Conservation (phyloP, 1,139 yeast species). For the Candida sp. region DNA sequence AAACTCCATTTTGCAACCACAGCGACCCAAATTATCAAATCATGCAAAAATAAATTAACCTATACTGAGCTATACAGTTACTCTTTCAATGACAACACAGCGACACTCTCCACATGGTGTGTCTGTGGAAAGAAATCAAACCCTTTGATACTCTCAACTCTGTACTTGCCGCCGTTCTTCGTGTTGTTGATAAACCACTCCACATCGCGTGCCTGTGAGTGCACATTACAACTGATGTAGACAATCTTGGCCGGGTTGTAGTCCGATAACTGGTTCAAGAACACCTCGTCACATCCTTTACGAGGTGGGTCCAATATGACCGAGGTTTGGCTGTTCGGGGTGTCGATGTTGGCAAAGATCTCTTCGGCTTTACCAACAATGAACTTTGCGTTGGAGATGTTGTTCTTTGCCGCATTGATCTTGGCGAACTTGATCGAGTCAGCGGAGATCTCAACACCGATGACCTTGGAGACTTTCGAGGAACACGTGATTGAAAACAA, state of each 20-base stretch:
- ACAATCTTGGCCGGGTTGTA: slow-evolving; percentile 88
- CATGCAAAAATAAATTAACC: too few relatives aligned
- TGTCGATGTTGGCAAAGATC: slow-evolving; percentile 77
- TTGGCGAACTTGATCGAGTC: slow-evolving; percentile 91
- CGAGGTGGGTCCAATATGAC: slow-evolving; percentile 97
- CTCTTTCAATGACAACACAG: slow-evolving; percentile 56
- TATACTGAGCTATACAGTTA: too few relatives aligned
- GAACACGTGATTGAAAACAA: slow-evolving; percentile 89
- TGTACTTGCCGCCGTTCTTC: slow-evolving; percentile 62
- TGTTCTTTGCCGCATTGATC: slow-evolving; percentile 76
- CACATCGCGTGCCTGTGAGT: slow-evolving; percentile 94
- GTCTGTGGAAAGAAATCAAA: slow-evolving; percentile 99
- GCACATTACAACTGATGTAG: slow-evolving; percentile 96
- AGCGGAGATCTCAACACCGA: slow-evolving; percentile 95
- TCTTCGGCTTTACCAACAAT: slow-evolving; percentile 93
- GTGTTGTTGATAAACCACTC: slow-evolving; percentile 80
- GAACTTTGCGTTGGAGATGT: slow-evolving; percentile 77
- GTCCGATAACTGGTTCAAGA: slow-evolving; percentile 80
- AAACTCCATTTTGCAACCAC: slow-evolving; percentile 1
- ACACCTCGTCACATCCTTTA: slow-evolving; percentile 92
- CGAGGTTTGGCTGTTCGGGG: slow-evolving; percentile 75
- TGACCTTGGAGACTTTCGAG: slow-evolving; percentile 74
- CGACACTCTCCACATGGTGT: slow-evolving; percentile 96
- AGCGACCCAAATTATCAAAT: too few relatives aligned
- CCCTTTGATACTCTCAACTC: slow-evolving; percentile 84